phyloP scores from a whole-genome alignment of 345 rosid genomes.

The Zanthoxylum bungeanum region DNA sequence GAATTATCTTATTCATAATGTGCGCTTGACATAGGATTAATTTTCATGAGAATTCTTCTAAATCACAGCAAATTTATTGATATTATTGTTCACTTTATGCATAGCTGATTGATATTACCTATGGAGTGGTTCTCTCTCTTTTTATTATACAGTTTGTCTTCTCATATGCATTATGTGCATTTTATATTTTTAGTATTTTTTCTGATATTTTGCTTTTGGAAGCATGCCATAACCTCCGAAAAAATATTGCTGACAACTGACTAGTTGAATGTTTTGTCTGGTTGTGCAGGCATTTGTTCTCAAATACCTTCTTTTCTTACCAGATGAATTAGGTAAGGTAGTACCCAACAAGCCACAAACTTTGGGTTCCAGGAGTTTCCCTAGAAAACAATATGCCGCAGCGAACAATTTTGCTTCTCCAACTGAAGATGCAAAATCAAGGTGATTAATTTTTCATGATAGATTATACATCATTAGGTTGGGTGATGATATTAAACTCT shows the following conservation, averaged over 20 bases:
- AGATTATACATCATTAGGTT: slow-evolving; percentile 5
- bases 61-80: neutral
- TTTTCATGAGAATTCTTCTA: neutral
- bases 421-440: slow-evolving; percentile 65
- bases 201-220: slow-evolving; percentile 1
- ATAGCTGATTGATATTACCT: neutral
- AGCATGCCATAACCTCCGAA: neutral
- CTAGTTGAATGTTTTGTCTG: slow-evolving; percentile 15
- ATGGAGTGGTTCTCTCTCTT: neutral
- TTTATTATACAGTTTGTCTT: neutral
- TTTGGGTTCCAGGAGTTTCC: slow-evolving; percentile 39
- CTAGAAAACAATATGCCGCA: slow-evolving; percentile 38
- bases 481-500: neutral
- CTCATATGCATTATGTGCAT: neutral
- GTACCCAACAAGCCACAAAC: slow-evolving; percentile 31
- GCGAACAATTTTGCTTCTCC: slow-evolving; percentile 54
- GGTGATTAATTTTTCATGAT: slow-evolving; percentile 44
- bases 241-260: slow-evolving; percentile 18
- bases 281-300: slow-evolving; percentile 90
- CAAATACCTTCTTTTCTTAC: slow-evolving; percentile 86
- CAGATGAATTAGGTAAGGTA: slow-evolving; percentile 52
- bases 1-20: neutral
- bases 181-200: neutral
- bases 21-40: neutral
- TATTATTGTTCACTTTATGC: neutral